Evolutionary conservation across 176 grass and related monocot species (phyloP), one percentile per base, ranked within the genome.

Genomic region (Stipa capillata): DNA sequence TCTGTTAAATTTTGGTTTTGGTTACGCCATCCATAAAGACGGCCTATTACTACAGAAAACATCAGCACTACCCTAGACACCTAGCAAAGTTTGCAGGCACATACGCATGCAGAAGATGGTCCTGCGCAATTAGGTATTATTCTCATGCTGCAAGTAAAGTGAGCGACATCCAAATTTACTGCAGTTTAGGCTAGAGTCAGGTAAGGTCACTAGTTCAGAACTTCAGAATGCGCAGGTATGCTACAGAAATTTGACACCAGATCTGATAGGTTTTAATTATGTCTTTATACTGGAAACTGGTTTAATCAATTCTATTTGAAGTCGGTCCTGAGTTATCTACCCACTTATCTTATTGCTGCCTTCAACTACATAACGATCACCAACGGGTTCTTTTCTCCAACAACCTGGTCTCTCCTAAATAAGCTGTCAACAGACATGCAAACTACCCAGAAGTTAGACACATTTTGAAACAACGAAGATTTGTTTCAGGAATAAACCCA

Each of bases 341-440:
- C 60, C n/a, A n/a, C n/a, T 33, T 44, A 54, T 41, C 4, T 67
- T 55, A 55, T 18, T 48, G 20, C 25, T 56, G 14, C 35, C 50
- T 80, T 35, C n/a, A 80, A 56, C 27, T 73, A 80, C 44, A 80
- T 39, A 70, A 56, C 45, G n/a, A 72, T 45, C 76, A 73, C 9
- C 49, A 76, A 77, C 13, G n/a, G 57, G 27, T 62, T 61, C 2
- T 61, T 28, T 61, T 34, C 74, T 62, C 18, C 41, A 62, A n/a
- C n/a, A n/a, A 82, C 41, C 52, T 35, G 25, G 24, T 57, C 23
- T 31, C 59, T 75, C 39, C 8, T 73, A 63, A 18, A 88, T 65
- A 71, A 66, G 57, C 37, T 25, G 65, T 28, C 62, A 65, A 57
- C 20, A 82, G n/a, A n/a, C n/a, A 62, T 25, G n/a, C 25, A 45